These are phyloP conservation scores for Exidia glandulosa DNA, from an alignment of 768 basidiomycete species.

Conservation along the genomic window DNA sequence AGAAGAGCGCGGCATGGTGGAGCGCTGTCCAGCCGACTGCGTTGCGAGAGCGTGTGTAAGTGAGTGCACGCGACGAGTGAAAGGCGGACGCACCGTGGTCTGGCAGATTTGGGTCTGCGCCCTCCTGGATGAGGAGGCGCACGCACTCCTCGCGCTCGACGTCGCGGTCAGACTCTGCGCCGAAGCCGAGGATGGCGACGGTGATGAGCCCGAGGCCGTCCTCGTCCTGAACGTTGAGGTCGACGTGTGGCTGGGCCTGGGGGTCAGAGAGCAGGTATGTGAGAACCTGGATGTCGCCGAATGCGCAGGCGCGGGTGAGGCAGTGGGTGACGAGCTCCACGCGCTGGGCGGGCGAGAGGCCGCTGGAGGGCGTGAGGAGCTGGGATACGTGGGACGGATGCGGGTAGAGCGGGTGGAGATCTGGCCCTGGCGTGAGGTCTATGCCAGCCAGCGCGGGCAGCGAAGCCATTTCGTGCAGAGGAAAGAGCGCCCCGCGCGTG, in stretches of 20 bases:
- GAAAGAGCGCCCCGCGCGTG: neutral
- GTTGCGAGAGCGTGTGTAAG: neutral
- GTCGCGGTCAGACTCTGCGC: constrained; percentile 69
- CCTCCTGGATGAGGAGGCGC: constrained; percentile 64
- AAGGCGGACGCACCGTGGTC: constrained; percentile 60
- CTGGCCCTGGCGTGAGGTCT: constrained; percentile 64
- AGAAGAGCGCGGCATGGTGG: constrained; percentile 80
- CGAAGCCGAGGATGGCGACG: constrained; percentile 69
- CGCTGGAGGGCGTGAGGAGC: constrained; percentile 55
- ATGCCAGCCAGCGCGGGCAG: constrained; percentile 21
- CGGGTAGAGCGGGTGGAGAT: constrained; percentile 71
- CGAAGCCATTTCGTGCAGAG: neutral
- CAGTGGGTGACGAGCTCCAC: constrained; percentile 62
- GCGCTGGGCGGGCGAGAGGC: constrained; percentile 58
- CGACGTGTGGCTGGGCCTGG: constrained; percentile 53
- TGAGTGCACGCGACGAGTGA: neutral
- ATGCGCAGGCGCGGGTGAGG: constrained; percentile 62
- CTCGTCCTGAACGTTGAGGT: constrained; percentile 65
- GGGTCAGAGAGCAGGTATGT: constrained; percentile 62
- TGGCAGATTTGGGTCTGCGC: constrained; percentile 48
- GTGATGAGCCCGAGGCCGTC: constrained; percentile 78
- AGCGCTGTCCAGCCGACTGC: constrained; percentile 91
- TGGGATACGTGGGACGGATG: constrained; percentile 48
- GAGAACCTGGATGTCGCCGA: constrained; percentile 62
- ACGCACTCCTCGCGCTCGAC: constrained; percentile 89